Evolutionary conservation across 2,329 filamentous ascomycete species (phyloP).

Genomic region (Ophiocordyceps camponoti-leonardi): DNA sequence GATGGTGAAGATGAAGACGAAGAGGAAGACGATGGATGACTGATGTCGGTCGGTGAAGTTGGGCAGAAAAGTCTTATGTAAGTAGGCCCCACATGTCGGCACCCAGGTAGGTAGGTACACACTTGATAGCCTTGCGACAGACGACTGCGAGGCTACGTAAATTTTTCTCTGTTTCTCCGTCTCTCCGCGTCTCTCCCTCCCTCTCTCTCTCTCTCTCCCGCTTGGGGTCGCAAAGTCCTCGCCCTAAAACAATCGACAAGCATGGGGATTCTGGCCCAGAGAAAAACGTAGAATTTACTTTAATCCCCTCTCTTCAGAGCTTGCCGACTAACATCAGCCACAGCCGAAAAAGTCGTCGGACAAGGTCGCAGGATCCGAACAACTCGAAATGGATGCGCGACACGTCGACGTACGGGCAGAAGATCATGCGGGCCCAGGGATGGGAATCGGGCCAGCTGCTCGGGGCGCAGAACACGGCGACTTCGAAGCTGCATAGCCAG

Average conservation of each 20-base stretch:
- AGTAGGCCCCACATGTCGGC: too few relatives aligned
- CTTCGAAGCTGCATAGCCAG: conserved; percentile 59
- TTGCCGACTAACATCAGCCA: background rate
- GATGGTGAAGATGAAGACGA: too few relatives aligned
- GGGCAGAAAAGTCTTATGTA: too few relatives aligned
- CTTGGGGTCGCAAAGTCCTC: too few relatives aligned
- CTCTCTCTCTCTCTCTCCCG: too few relatives aligned
- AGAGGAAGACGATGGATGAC: too few relatives aligned
- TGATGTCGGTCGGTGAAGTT: too few relatives aligned
- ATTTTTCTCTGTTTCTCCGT: conserved; percentile 10
- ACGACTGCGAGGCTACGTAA: background rate
- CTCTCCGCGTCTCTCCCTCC: too few relatives aligned
- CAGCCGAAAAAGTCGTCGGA: conserved; percentile 23
- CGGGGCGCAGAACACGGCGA: conserved; percentile 58
- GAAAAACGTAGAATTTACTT: conserved; percentile 11
- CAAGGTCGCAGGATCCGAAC: conserved; percentile 82
- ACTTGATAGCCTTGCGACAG: too few relatives aligned
- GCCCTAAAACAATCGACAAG: conserved; percentile 3
- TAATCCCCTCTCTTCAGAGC: background rate
- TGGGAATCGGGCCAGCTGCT: conserved; percentile 79
- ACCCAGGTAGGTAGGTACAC: too few relatives aligned
- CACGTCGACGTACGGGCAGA: conserved; percentile 71
- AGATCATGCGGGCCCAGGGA: conserved; percentile 72
- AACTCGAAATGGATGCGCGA: conserved; percentile 86
- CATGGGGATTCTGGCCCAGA: conserved; percentile 20